phyloP scores from a whole-genome alignment of 768 basidiomycete genomes.

The Nidularia sp. region DNA sequence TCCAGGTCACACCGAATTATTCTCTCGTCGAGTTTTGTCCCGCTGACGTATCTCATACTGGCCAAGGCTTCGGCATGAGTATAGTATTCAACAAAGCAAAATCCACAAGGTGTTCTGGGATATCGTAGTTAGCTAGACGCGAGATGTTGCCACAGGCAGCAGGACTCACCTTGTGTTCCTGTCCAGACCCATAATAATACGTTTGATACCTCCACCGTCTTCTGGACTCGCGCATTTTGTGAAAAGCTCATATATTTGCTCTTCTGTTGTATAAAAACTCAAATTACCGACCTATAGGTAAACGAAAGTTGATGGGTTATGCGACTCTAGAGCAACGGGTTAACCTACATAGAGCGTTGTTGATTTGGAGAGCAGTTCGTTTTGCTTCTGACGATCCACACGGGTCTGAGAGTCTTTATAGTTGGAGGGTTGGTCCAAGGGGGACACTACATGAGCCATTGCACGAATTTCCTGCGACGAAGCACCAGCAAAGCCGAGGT shows the following conservation, averaged over 20 bases:
- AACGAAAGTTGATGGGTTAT: constrained; percentile 7
- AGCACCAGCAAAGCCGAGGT: too few species aligned
- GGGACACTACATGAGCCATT: constrained; percentile 83
- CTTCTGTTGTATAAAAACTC: constrained; percentile 93
- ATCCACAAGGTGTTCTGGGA: constrained; percentile 82
- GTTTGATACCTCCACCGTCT: constrained; percentile 86
- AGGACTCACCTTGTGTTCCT: constrained; percentile 69
- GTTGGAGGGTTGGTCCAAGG: constrained; percentile 92
- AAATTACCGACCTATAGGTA: constrained; percentile 75
- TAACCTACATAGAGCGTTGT: constrained; percentile 85
- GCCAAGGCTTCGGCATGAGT: constrained; percentile 91
- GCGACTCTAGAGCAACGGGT: constrained; percentile 13
- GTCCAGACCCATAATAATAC: constrained; percentile 94
- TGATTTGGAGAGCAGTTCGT: constrained; percentile 77
- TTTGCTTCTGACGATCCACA: constrained; percentile 74
- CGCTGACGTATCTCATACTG: constrained; percentile 89
- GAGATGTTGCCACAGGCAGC: too few species aligned
- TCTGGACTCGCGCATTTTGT: constrained; percentile 85
- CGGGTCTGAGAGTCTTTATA: constrained; percentile 93
- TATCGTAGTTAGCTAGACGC: too few species aligned
- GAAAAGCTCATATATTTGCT: constrained; percentile 93
- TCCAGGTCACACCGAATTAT: constrained; percentile 98
- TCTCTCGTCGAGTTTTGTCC: constrained; percentile 98
- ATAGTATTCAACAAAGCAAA: constrained; percentile 97
- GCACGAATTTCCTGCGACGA: neutral